Percentiles rank a stretch among this genome's conserved stretches.
phyloP scores from a whole-genome alignment of 148 eudicot genomes.

The Heliosperma pusillum region DNA sequence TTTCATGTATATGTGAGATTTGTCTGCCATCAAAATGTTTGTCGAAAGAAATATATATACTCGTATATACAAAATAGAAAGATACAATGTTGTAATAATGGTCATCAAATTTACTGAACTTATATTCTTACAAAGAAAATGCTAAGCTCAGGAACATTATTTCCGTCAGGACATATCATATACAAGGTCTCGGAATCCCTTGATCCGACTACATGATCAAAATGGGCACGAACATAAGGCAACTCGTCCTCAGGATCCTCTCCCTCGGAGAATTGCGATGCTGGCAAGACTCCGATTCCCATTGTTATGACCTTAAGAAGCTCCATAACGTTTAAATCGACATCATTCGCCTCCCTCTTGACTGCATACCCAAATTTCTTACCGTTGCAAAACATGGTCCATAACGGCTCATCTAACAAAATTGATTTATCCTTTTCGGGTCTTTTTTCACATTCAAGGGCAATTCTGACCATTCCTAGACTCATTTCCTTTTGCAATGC shows the following conservation, averaged over 20 bases:
- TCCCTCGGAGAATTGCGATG: not conserved
- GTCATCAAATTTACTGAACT: not conserved
- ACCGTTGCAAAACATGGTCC: slow-evolving; percentile 37
- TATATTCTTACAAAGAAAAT: slow-evolving; percentile 31
- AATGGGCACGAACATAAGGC: slow-evolving; percentile 27
- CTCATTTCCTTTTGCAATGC: slow-evolving; percentile 25
- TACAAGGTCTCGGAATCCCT: slow-evolving; percentile 32
- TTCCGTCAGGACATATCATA: slow-evolving; percentile 32
- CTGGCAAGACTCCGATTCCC: slow-evolving; percentile 30
- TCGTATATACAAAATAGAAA: not conserved
- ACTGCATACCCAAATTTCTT: slow-evolving; percentile 28
- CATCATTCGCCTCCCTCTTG: slow-evolving; percentile 26
- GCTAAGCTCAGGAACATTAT: slow-evolving; percentile 26
- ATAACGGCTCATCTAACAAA: slow-evolving; percentile 28
- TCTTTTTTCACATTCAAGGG: slow-evolving; percentile 34
- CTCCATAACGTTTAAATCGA: slow-evolving; percentile 30
- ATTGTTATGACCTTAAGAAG: slow-evolving; percentile 29
- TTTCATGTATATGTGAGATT: not conserved
- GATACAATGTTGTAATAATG: not conserved
- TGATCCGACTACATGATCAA: slow-evolving; percentile 27
- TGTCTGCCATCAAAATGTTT: not conserved
- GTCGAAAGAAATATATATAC: not conserved
- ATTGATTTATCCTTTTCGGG: slow-evolving; percentile 1
- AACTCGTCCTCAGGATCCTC: slow-evolving; percentile 25
- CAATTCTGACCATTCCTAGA: slow-evolving; percentile 29